Percentiles rank a stretch among this genome's conserved stretches.
Evolutionary conservation across 2,329 filamentous ascomycete species (phyloP).

Genomic region (Rhynchosporium graminicola): DNA sequence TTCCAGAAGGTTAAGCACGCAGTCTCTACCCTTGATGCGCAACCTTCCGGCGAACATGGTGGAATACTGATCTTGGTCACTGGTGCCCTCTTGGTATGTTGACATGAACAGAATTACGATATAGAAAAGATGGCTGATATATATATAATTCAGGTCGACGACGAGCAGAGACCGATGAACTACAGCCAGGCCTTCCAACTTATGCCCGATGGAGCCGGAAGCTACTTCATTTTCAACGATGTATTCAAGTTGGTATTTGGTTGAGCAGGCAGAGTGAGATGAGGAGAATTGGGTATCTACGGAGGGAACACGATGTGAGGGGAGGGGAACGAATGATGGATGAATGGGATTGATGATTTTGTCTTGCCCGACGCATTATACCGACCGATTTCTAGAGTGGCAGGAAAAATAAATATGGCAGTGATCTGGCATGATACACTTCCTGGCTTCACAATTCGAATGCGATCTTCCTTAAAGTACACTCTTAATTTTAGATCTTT

Average conservation of each 20-base stretch:
- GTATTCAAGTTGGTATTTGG: conserved; percentile 86
- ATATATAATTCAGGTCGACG: conserved; percentile 67
- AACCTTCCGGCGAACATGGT: conserved; percentile 68
- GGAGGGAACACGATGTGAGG: conserved; percentile 6
- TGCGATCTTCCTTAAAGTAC: not conserved
- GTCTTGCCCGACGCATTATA: conserved; percentile 32
- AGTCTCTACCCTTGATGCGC: conserved; percentile 76
- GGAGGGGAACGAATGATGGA: conserved; percentile 8
- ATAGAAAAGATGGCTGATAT: conserved; percentile 22
- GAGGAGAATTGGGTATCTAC: conserved; percentile 29
- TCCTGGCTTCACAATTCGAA: conserved; percentile 10
- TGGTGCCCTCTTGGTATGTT: conserved; percentile 75
- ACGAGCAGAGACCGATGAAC: conserved; percentile 82
- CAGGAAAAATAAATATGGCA: conserved; percentile 18
- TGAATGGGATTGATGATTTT: conserved; percentile 18
- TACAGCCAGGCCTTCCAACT: conserved; percentile 92
- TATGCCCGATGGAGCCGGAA: conserved; percentile 62
- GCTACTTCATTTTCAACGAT: conserved; percentile 91
- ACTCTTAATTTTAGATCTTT: too few relatives aligned
- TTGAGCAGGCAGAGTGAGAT: conserved; percentile 20
- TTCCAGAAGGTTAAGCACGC: conserved; percentile 82
- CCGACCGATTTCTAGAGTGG: conserved; percentile 28
- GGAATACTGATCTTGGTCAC: conserved; percentile 87
- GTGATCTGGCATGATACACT: conserved; percentile 24
- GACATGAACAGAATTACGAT: not conserved